phyloP scores from a whole-genome alignment of 2,329 filamentous ascomycete species.

The Harringtonia aguacate region DNA sequence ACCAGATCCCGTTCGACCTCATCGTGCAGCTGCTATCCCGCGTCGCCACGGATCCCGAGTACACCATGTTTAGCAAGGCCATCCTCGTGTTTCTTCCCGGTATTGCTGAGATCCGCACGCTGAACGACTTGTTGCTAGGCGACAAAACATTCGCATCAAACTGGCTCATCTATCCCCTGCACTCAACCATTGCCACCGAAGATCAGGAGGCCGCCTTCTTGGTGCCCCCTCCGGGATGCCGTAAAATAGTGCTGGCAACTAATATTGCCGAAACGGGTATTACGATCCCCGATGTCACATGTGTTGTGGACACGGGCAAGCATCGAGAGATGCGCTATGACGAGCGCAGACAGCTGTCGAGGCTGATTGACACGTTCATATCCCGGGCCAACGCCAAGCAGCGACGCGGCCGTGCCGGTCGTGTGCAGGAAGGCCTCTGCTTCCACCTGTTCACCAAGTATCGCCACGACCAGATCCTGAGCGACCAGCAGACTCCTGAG shows the following conservation, averaged over 20 bases:
- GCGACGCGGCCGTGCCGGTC: slow-evolving; percentile 81
- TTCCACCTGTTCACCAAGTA: slow-evolving; percentile 93
- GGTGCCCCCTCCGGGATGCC: slow-evolving; percentile 66
- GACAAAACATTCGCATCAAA: slow-evolving; percentile 63
- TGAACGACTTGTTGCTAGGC: slow-evolving; percentile 76
- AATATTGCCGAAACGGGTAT: slow-evolving; percentile 99
- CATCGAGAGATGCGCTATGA: slow-evolving; percentile 98
- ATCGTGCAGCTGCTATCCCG: slow-evolving; percentile 67
- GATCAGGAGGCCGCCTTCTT: slow-evolving; percentile 92
- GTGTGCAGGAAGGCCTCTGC: slow-evolving; percentile 89
- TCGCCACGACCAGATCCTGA: slow-evolving; percentile 75
- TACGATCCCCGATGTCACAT: slow-evolving; percentile 95
- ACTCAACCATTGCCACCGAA: slow-evolving; percentile 91
- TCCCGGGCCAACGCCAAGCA: slow-evolving; percentile 94
- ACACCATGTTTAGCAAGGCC: slow-evolving; percentile 70
- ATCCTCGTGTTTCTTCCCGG: slow-evolving; percentile 92
- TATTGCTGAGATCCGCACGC: slow-evolving; percentile 79
- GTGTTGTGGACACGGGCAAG: slow-evolving; percentile 92
- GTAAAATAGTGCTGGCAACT: slow-evolving; percentile 92
- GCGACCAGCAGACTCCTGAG: slow-evolving; percentile 89
- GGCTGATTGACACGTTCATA: slow-evolving; percentile 89
- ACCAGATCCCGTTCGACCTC: slow-evolving; percentile 80
- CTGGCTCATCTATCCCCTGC: slow-evolving; percentile 83
- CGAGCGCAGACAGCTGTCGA: slow-evolving; percentile 80
- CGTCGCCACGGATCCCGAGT: slow-evolving; percentile 59